Evolutionary conservation across 371 early-diverging fungal species (phyloP).

Genomic region (Apophysomyces elegans): DNA sequence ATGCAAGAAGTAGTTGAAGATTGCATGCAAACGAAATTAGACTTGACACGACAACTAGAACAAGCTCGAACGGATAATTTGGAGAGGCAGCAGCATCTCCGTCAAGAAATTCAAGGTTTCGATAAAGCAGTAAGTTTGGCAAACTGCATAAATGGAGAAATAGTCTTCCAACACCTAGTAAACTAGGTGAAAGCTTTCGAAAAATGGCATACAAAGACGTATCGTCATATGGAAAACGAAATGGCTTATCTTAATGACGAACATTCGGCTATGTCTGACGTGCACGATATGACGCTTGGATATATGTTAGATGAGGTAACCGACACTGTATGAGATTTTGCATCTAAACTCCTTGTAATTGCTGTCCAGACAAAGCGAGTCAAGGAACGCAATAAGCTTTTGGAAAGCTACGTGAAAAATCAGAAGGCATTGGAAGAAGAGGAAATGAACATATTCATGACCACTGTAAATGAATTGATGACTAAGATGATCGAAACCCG

Average conservation of each 20-base stretch:
- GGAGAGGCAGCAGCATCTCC: constrained; percentile 11
- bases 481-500: constrained; percentile 14
- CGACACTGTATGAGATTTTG: neutral
- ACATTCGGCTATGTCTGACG: neutral
- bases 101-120: constrained; percentile 17
- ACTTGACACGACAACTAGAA: constrained; percentile 16
- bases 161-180: constrained; percentile 5
- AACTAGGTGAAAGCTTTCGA: constrained; percentile 10
- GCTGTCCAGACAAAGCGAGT: constrained; percentile 2
- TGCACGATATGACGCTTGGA: constrained; percentile 1
- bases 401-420: neutral
- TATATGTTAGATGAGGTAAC: constrained; percentile 1
- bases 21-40: constrained; percentile 6
- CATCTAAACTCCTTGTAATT: neutral
- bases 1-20: constrained; percentile 22
- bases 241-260: constrained; percentile 3
- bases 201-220: neutral
- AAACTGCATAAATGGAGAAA: neutral
- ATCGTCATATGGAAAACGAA: constrained; percentile 1
- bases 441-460: constrained; percentile 13
- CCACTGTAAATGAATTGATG: constrained; percentile 12
- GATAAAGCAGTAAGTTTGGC: constrained; percentile 3
- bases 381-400: constrained; percentile 3
- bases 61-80: constrained; percentile 15
- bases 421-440: constrained; percentile 16